These are phyloP conservation scores for Astrothelium subdiscretum DNA, from an alignment of 495 filamentous ascomycete genomes.

Conservation along the genomic window DNA sequence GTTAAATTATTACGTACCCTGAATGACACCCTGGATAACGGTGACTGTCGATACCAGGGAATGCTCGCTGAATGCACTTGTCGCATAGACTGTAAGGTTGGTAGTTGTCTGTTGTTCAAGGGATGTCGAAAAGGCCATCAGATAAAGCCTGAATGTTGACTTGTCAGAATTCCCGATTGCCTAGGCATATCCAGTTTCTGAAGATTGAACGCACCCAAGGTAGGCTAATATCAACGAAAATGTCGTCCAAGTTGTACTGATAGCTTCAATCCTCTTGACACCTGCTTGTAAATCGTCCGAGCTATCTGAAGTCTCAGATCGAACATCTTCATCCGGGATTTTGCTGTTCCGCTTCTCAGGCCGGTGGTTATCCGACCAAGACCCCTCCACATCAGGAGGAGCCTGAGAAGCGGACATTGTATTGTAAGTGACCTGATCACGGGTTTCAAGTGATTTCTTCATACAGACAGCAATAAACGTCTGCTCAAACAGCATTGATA, in stretches of 20 bases:
- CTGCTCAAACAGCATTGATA: background rate
- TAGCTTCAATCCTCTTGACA: constrained; percentile 45
- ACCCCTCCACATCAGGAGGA: background rate
- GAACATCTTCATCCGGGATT: constrained; percentile 8
- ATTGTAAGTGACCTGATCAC: background rate
- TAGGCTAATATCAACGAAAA: constrained; percentile 43
- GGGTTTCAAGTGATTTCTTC: background rate
- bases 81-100: constrained; percentile 45
- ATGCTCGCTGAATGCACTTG: constrained; percentile 47
- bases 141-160: constrained; percentile 10
- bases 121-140: constrained; percentile 46
- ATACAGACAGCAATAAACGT: background rate
- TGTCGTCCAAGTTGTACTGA: constrained; percentile 44
- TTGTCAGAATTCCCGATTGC: background rate
- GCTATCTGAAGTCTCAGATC: constrained; percentile 8
- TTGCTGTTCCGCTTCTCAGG: background rate
- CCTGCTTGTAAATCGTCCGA: constrained; percentile 39
- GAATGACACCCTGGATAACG: constrained; percentile 47
- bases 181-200: background rate
- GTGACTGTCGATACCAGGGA: constrained; percentile 46
- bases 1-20: constrained; percentile 29
- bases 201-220: constrained; percentile 34
- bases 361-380: background rate
- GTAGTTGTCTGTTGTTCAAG: constrained; percentile 44
- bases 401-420: background rate